phyloP scores from a whole-genome alignment of 805 yeast species.

The Candida ascalaphidarum region DNA sequence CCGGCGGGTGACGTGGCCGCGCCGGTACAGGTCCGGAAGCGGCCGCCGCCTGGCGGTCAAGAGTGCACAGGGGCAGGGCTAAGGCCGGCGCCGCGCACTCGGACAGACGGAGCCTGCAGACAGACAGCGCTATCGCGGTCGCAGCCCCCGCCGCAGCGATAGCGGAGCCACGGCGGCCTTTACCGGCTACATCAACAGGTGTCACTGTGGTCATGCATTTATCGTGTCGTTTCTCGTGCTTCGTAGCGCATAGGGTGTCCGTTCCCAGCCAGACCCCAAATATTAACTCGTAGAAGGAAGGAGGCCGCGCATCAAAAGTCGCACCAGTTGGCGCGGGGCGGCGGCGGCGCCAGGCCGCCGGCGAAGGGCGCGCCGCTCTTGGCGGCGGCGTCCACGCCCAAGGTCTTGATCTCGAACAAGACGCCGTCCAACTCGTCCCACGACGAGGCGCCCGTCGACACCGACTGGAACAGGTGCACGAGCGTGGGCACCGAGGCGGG shows the following conservation, averaged over 20 bases:
- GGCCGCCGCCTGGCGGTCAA: slow-evolving; percentile 3
- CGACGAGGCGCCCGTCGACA: too few relatives aligned
- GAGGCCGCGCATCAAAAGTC: slow-evolving; percentile 1
- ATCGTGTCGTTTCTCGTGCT: neutral
- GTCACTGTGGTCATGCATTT: neutral
- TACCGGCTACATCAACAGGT: neutral
- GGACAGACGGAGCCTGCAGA: too few relatives aligned
- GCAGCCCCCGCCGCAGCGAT: too few relatives aligned
- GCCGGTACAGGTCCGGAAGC: slow-evolving; percentile 4
- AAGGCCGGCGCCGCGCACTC: neutral
- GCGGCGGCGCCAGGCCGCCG: slow-evolving; percentile 2
- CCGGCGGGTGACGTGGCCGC: too few relatives aligned
- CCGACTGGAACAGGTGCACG: neutral
- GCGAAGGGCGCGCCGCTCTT: neutral
- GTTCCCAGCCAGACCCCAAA: too few relatives aligned
- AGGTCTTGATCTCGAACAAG: too few relatives aligned
- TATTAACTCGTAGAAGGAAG: slow-evolving; percentile 2
- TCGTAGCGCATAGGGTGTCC: neutral
- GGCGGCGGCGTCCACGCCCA: neutral
- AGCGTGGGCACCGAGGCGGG: neutral
- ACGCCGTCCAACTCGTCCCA: too few relatives aligned
- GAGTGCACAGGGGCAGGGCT: neutral
- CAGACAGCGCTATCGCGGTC: too few relatives aligned
- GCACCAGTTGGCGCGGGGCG: slow-evolving; percentile 1
- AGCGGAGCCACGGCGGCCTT: slow-evolving; percentile 1